Percentiles rank a stretch among this genome's conserved stretches.
These are phyloP conservation scores for Cavenderia fasciculata DNA, from an alignment of 78 protist species.

Conservation along the genomic window DNA sequence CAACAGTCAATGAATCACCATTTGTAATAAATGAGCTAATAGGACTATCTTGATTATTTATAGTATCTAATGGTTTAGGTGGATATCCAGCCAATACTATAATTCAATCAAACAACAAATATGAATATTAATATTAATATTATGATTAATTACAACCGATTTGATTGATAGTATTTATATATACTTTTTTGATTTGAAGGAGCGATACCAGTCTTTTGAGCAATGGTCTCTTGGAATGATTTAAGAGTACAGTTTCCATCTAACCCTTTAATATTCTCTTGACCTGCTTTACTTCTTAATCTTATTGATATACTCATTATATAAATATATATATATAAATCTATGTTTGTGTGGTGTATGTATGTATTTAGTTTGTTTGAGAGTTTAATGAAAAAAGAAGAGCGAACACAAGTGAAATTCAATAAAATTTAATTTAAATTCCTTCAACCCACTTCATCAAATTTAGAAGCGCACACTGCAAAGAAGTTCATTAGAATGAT, in stretches of 20 bases:
- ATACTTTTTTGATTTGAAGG: conserved; percentile 29
- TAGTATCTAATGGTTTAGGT: conserved; percentile 40
- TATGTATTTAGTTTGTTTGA: no score
- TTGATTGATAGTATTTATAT: neutral
- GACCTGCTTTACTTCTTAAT: conserved; percentile 56
- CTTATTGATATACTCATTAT: conserved; percentile 33
- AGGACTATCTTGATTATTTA: neutral
- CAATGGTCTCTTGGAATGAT: conserved; percentile 12
- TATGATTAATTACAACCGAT: neutral
- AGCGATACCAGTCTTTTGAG: conserved; percentile 6
- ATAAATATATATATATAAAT: no score
- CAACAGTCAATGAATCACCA: conserved; percentile 65
- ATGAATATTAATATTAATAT: neutral
- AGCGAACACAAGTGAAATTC: no score
- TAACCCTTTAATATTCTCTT: conserved; percentile 39
- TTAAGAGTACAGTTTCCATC: neutral
- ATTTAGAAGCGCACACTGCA: no score
- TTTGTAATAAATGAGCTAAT: neutral
- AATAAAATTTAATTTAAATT: no score
- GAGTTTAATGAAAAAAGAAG: no score
- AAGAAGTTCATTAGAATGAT: no score
- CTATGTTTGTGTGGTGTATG: no score
- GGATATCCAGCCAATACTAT: conserved; percentile 68
- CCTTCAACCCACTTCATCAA: no score
- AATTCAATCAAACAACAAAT: no score